Percentiles rank a stretch among this genome's conserved stretches.
These are phyloP conservation scores for Crucibulum laeve DNA, from an alignment of 768 basidiomycete species.

Conservation along the genomic window DNA sequence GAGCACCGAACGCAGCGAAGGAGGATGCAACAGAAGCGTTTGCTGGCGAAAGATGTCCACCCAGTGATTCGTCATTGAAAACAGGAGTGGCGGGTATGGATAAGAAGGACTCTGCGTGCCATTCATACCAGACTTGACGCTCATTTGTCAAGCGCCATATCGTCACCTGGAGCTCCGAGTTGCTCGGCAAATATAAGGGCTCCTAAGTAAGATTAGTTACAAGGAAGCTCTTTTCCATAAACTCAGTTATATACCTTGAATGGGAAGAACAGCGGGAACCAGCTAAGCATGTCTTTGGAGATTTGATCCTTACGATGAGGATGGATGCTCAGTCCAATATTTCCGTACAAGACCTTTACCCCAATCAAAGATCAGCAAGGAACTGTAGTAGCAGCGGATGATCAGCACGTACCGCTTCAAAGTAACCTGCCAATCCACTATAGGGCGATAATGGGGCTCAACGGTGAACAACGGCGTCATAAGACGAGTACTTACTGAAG, in stretches of 20 bases:
- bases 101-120: constrained; percentile 93
- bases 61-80: constrained; percentile 20
- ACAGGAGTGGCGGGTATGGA: constrained; percentile 42
- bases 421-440: constrained; percentile 91
- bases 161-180: constrained; percentile 88
- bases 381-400: neutral
- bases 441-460: neutral
- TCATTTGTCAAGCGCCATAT: constrained; percentile 93
- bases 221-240: constrained; percentile 4
- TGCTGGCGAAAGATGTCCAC: neutral
- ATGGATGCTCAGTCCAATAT: constrained; percentile 89
- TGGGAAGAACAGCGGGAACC: constrained; percentile 98
- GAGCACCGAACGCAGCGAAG: constrained; percentile 22
- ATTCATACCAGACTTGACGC: constrained; percentile 96
- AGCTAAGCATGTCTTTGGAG: constrained; percentile 97
- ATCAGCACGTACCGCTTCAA: constrained; percentile 67
- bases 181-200: constrained; percentile 88
- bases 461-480: neutral
- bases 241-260: constrained; percentile 65
- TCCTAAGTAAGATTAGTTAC: constrained; percentile 46
- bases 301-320: constrained; percentile 81
- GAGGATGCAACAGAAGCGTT: constrained; percentile 13
- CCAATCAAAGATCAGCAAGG: neutral
- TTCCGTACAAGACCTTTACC: constrained; percentile 67
- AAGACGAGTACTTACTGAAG: constrained; percentile 55